Conservation (phyloP, 208 protist species). For the Acanthamoeba polyphaga region DNA sequence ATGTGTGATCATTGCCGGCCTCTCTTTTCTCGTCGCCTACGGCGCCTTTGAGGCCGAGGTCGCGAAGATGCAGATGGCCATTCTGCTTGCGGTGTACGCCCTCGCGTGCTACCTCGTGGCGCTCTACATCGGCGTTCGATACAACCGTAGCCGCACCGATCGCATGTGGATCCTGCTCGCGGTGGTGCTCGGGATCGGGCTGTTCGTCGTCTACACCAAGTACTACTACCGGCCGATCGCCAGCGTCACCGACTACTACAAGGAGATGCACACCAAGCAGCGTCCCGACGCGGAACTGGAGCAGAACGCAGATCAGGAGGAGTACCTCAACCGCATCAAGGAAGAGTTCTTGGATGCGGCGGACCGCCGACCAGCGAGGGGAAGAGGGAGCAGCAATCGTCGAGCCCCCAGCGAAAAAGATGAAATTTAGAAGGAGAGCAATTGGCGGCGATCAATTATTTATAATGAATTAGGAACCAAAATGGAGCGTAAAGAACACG, state of each 20-base stretch:
- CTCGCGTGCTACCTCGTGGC: slow-evolving; percentile 9
- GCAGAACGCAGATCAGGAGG: background rate
- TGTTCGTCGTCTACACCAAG: slow-evolving; percentile 30
- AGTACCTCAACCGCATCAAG: background rate
- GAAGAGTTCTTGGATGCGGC: slow-evolving; percentile 7
- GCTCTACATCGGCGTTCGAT: slow-evolving; percentile 29
- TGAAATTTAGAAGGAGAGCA: background rate
- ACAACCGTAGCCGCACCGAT: slow-evolving; percentile 5
- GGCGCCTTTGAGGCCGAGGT: background rate
- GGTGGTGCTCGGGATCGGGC: background rate
- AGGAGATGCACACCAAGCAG: slow-evolving; percentile 32
- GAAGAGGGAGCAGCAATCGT: background rate
- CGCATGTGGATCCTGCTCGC: slow-evolving; percentile 51
- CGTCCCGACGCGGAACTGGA: background rate
- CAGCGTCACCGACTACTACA: slow-evolving; percentile 67
- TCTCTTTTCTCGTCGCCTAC: slow-evolving; percentile 36
- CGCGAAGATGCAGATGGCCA: background rate
- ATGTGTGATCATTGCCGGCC: slow-evolving; percentile 33
- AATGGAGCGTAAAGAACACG: background rate
- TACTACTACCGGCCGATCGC: slow-evolving; percentile 47
- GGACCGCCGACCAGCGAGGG: background rate
- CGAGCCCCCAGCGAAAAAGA: background rate
- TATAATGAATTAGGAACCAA: slow-evolving; percentile 22
- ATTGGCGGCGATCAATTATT: background rate
- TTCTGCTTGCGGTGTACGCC: background rate